Evolutionary conservation across 2,329 filamentous ascomycete species (phyloP).

Genomic region (Paramyrothecium sp.): DNA sequence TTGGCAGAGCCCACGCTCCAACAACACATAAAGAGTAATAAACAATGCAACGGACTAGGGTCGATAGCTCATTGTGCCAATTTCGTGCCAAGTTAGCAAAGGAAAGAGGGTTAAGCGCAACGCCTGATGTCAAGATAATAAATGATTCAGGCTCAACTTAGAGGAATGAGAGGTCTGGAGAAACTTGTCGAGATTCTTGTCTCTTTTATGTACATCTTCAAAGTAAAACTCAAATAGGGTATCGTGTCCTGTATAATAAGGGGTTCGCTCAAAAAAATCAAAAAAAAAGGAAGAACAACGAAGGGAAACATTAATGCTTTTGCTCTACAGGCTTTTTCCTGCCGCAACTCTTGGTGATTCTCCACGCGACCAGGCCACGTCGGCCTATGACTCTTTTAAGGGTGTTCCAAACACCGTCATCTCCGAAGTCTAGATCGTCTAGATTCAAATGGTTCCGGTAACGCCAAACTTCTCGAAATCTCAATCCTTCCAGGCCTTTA

Average conservation of each 20-base stretch:
- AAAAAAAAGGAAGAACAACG: slow-evolving; percentile 16
- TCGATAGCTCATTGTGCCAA: no score
- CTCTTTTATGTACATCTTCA: background rate
- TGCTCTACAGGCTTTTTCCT: slow-evolving; percentile 11
- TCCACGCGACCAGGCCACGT: slow-evolving; percentile 61
- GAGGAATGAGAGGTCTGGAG: no score
- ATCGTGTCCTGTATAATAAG: background rate
- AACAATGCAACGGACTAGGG: no score
- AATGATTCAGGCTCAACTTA: no score
- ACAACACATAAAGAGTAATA: no score
- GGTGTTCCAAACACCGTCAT: slow-evolving; percentile 74
- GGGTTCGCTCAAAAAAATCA: slow-evolving; percentile 6
- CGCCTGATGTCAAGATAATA: no score
- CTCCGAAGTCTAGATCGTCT: slow-evolving; percentile 77
- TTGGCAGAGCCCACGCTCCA: no score
- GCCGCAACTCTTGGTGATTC: slow-evolving; percentile 61
- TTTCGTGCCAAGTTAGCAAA: no score
- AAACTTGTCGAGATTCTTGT: background rate
- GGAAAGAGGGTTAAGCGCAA: no score
- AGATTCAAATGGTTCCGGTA: slow-evolving; percentile 69
- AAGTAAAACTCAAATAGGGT: background rate
- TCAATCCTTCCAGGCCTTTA: slow-evolving; percentile 57
- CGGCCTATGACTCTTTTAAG: slow-evolving; percentile 65
- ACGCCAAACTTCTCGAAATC: slow-evolving; percentile 70
- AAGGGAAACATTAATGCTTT: slow-evolving; percentile 10